Conservation (phyloP, 2,329 filamentous ascomycete genomes). For the Neodidymelliopsis sp. region DNA sequence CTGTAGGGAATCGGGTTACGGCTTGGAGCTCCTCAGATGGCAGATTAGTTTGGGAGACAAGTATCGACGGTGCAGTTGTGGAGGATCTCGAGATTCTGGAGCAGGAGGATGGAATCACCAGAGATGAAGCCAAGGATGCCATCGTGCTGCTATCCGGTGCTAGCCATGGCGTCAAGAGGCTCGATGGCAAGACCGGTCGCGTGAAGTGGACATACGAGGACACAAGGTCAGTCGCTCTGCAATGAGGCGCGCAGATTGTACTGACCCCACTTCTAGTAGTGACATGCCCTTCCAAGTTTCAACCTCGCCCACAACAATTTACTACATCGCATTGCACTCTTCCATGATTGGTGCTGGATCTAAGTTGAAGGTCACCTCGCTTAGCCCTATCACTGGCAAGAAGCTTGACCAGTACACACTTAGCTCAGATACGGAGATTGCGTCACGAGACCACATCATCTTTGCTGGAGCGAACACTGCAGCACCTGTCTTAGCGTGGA, state of each 20-base stretch:
- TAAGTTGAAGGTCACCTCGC: slow-evolving; percentile 75
- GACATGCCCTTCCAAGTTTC: slow-evolving; percentile 79
- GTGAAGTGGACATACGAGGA: slow-evolving; percentile 82
- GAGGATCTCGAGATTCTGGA: slow-evolving; percentile 81
- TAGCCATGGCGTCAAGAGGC: slow-evolving; percentile 68
- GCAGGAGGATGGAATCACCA: slow-evolving; percentile 65
- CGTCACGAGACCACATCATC: slow-evolving; percentile 69
- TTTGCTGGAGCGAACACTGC: slow-evolving; percentile 80
- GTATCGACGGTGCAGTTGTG: slow-evolving; percentile 63
- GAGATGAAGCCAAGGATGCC: slow-evolving; percentile 67
- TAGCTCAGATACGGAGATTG: slow-evolving; percentile 76
- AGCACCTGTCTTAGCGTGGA: slow-evolving; percentile 78
- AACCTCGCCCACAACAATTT: slow-evolving; percentile 72
- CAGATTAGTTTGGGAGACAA: slow-evolving; percentile 75
- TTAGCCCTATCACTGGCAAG: slow-evolving; percentile 77
- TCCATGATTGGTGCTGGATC: slow-evolving; percentile 67
- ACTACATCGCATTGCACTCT: slow-evolving; percentile 77
- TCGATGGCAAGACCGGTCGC: slow-evolving; percentile 75
- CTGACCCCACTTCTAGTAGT: slow-evolving; percentile 56
- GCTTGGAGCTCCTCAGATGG: slow-evolving; percentile 87
- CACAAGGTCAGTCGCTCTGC: slow-evolving; percentile 53
- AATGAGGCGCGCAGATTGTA: not conserved
- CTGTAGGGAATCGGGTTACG: slow-evolving; percentile 72
- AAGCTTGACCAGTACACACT: slow-evolving; percentile 75
- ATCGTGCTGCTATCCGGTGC: slow-evolving; percentile 70